Evolutionary conservation across 1,139 yeast genomes (phyloP), one percentile per base, ranked within the genome.

Genomic region (Taphrina populina): DNA sequence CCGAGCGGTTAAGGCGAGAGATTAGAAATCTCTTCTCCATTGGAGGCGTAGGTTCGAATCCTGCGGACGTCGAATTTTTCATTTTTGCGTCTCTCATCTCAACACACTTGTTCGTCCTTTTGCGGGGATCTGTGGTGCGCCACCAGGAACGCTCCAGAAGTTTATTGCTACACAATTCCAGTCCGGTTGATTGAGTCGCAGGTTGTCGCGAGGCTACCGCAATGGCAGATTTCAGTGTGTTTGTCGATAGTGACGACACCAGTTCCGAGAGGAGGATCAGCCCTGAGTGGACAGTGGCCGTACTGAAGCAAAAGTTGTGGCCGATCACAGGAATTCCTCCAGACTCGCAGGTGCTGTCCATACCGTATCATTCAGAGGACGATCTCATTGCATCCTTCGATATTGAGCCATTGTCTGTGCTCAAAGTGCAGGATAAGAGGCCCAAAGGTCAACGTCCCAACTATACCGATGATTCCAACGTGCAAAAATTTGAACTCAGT

Each of bases 271-370:
- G 92, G 47, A 71, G 87, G 46, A 71, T 88, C 27, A 78, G 85
- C 0, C 79, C 81, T 0, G 76, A 74, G 45, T 84, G 95, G 88
- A 69, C 78, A 0, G 61, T 87, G 32, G 69, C 68, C 3, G 73
- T 80, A 61, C 73, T 88, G 58, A 79, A 82, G 63, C 65, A 72
- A 35, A 76, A 79, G 60, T 69, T 88, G 17, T 94, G 86, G 65
- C 76, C 75, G 21, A 78, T 87, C 59, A 88, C 96, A 0, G 97
- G 97, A 1, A 79, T 90, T 40, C 80, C 83, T 3, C 86, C 88
- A 0, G 58, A 66, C 21, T 72, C 68, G 60, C 95, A 86, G 68
- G 70, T 71, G 21, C 69, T 86, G 29, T 43, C 47, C 1, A 49
- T 49, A 15, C 46, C 45, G 6, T 23, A 74, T 23, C 29, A 29